Conservation (phyloP, 345 rosid species). For the Heritiera fomes region DNA sequence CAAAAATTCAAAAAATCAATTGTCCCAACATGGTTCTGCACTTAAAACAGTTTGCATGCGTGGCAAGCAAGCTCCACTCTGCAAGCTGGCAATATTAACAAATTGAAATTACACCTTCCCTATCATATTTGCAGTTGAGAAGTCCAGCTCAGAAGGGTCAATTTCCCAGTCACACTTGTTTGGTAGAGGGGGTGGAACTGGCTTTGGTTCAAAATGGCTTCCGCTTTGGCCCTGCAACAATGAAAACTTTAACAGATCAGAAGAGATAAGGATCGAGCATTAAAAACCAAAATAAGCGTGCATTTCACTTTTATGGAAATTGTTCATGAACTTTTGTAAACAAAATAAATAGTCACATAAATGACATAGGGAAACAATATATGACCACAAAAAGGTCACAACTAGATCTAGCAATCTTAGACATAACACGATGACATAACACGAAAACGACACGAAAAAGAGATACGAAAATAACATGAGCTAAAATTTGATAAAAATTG, state of each 20-base stretch:
- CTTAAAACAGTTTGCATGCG: conserved; percentile 8
- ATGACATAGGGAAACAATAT: neutral
- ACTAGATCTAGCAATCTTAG: neutral
- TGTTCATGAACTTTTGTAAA: too few relatives aligned
- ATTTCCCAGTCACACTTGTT: conserved; percentile 99
- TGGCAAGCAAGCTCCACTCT: neutral
- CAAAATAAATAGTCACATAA: neutral
- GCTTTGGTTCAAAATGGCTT: conserved; percentile 95
- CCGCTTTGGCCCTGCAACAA: conserved; percentile 88
- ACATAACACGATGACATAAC: too few relatives aligned
- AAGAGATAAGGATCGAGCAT: neutral
- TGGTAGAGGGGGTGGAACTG: conserved; percentile 89
- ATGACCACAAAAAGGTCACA: neutral
- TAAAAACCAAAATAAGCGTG: neutral
- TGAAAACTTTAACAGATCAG: conserved; percentile 14
- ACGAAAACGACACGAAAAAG: too few relatives aligned
- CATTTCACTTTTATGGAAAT: neutral
- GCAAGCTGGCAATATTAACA: neutral
- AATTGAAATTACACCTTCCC: conserved; percentile 69
- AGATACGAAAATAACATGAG: too few relatives aligned
- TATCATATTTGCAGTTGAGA: conserved; percentile 64
- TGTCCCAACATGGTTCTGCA: neutral
- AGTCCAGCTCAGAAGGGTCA: conserved; percentile 91
- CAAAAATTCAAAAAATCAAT: too few relatives aligned
- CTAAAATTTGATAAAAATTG: too few relatives aligned